Base-by-base conservation (phyloP, 345 rosid genomes). In the Salix suchowensis region DNA sequence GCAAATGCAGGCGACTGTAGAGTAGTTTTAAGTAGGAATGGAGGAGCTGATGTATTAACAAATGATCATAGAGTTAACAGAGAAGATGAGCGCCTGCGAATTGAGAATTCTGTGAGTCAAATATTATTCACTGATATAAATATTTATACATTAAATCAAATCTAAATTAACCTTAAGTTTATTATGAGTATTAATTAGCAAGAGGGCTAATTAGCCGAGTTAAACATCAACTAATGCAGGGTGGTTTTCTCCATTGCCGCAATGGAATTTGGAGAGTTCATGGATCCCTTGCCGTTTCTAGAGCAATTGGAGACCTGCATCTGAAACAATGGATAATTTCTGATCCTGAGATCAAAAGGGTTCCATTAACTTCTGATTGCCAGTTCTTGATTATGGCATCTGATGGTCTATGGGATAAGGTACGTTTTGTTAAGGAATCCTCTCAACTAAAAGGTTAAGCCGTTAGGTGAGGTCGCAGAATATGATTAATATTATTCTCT, bases 361-460 rank as follows among this genome's bases (percentile, higher is more conserved):
- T 82, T 61, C 78, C 24, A 11, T 58, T 88, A 21, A 85, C 82
- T 19, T 70, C 84, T 7, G 89, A 85, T 61, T 83, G 84, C 32
- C 60, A 86, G 67, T 85, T 88, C 81, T 64, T 88, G 83, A 78
- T 88, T 3, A 39, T 88, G 74, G 91, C 89, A 32, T 85, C 91
- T n/a, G 91, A 88, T 78, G 91, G 91, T 36, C 65, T 88, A 23
- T 88, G 89, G 91, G 91, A 88, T 70, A 85, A 88, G 91, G 89
- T 88, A 71, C 5, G n/a, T 32, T 32, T 32, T 32, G 34, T 32
- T 32, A 32, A 32, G 34, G 5, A 32, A 32, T 32, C 5, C 34
- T 32, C 34, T 32, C 34, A 0, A 4, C 34, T 32, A 32, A 32
- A 32, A 32, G 0, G 4, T 32, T 32, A 32, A 32, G 34, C 2